Evolutionary conservation across 495 filamentous ascomycete genomes (phyloP), one percentile per base, ranked within the genome.

Genomic region (Penicillium simplicissimum): DNA sequence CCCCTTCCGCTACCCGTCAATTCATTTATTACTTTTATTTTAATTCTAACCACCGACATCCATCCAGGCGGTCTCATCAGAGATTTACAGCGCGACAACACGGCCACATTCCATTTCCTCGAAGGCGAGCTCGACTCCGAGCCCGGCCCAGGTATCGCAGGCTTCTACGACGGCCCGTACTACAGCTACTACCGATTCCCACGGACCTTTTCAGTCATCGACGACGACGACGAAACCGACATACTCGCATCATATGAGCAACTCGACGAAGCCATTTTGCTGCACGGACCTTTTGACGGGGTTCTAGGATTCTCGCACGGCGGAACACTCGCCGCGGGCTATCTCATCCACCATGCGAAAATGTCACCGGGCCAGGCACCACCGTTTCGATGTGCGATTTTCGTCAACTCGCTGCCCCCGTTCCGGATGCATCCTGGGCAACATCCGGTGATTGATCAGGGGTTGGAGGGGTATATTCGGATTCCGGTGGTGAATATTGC

Each of bases 241-340:
- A 58, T 76, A 7, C 35, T 61, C 9, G 69, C 71, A 9, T 72
- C 75, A 0, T 76, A 74, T 38, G 58, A 69, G 25, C 55, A 61
- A 31, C 64, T 78, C 8, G 59, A 71, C 57, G 72, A 76, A 35
- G 64, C 69, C 19, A 64, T 77, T n/a, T 62, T 66, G 14, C 57
- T 71, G 28, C 70, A 79, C 25, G 73, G 73, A 10, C 75, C 75
- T 13, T 78, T 78, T 38, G 75, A 78, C 45, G 74, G 69, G 31
- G 58, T 77, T 33, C 58, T 78, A 34, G 75, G 74, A 14, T 77
- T 77, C 56, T 78, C 75, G 14, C 75, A 78, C 35, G 75, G 75
- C 4, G 73, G 69, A 11, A 73, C 72, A 14, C 57, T 78, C 37
- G 71, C 73, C 3, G 67, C 71, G 5, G 70, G 66, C 0, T 72